phyloP scores from a whole-genome alignment of 768 basidiomycete genomes.

The Pisolithus marmoratus region DNA sequence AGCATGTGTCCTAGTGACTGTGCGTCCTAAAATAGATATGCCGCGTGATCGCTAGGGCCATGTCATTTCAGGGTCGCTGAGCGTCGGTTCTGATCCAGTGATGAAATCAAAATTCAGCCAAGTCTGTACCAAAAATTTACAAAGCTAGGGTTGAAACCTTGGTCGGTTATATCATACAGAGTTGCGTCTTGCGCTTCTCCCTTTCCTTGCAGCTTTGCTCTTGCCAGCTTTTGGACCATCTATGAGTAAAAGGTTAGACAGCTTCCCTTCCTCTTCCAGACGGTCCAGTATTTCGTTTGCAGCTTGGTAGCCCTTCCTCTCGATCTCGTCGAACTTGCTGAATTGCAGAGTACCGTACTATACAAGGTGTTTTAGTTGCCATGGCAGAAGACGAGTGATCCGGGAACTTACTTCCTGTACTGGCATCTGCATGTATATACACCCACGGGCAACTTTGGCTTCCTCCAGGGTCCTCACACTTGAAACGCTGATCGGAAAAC shows the following conservation, averaged over 20 bases:
- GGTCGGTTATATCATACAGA: slow-evolving; percentile 39
- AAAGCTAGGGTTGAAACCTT: too few relatives aligned
- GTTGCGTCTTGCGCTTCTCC: slow-evolving; percentile 72
- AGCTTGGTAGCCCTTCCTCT: slow-evolving; percentile 73
- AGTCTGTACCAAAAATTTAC: background rate
- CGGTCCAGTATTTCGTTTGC: slow-evolving; percentile 65
- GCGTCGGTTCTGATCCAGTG: background rate
- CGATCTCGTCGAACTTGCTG: slow-evolving; percentile 82
- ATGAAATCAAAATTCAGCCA: background rate
- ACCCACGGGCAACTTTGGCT: slow-evolving; percentile 85
- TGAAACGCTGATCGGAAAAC: slow-evolving; percentile 61
- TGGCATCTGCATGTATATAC: slow-evolving; percentile 91
- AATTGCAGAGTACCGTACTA: slow-evolving; percentile 92
- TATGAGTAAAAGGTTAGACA: slow-evolving; percentile 65
- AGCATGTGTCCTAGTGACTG: slow-evolving; percentile 13
- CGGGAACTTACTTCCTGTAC: slow-evolving; percentile 69
- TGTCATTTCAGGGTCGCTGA: slow-evolving; percentile 5
- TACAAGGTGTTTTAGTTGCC: background rate
- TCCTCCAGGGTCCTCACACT: slow-evolving; percentile 93
- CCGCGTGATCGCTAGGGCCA: slow-evolving; percentile 1
- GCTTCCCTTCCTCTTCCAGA: slow-evolving; percentile 76
- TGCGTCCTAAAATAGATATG: background rate
- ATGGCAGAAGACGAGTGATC: background rate
- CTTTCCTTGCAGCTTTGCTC: slow-evolving; percentile 52
- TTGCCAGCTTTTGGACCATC: slow-evolving; percentile 44